A percentile compares a stretch with the other conserved stretches of the same genome.
phyloP scores from a whole-genome alignment of 2,329 filamentous ascomycete species.

The Fusarium veterinarium region DNA sequence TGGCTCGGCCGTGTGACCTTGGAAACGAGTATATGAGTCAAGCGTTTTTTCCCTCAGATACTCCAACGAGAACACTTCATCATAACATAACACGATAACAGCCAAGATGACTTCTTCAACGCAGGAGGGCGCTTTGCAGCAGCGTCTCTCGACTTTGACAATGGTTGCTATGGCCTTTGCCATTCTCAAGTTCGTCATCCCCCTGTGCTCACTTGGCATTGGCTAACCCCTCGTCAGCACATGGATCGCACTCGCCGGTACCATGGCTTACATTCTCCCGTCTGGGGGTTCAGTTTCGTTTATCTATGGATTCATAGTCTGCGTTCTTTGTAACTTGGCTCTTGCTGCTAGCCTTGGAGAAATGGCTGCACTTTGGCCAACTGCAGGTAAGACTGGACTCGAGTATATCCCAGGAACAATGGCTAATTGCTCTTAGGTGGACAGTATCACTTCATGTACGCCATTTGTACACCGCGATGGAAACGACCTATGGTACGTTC shows the following conservation, averaged over 20 bases:
- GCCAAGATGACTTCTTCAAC: not conserved
- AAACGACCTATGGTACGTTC: constrained; percentile 46
- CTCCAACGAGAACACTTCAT: not conserved
- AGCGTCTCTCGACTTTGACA: constrained; percentile 50
- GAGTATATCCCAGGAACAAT: fast-evolving
- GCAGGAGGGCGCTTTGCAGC: constrained; percentile 10
- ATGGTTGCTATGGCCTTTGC: constrained; percentile 58
- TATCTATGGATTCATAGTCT: constrained; percentile 59
- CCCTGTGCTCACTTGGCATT: not conserved
- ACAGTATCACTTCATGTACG: constrained; percentile 60
- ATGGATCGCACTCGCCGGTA: constrained; percentile 53
- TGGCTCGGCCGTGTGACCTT: not conserved
- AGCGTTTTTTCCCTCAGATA: not conserved
- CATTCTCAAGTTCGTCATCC: constrained; percentile 51
- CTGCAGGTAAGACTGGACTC: constrained; percentile 46
- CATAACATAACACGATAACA: not conserved
- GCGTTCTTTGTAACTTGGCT: constrained; percentile 56
- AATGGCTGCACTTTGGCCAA: constrained; percentile 58
- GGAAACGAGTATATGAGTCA: constrained; percentile 14
- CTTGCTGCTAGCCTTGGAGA: constrained; percentile 57
- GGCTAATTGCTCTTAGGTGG: constrained; percentile 33
- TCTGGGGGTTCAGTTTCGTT: constrained; percentile 57
- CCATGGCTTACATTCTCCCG: constrained; percentile 55
- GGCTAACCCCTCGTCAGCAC: constrained; percentile 26
- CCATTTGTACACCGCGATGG: constrained; percentile 52